A percentile compares a stretch with the other conserved stretches of the same genome.
Evolutionary conservation across 1,284 basidiomycete genomes (phyloP).

Genomic region (Moniliella sp.): DNA sequence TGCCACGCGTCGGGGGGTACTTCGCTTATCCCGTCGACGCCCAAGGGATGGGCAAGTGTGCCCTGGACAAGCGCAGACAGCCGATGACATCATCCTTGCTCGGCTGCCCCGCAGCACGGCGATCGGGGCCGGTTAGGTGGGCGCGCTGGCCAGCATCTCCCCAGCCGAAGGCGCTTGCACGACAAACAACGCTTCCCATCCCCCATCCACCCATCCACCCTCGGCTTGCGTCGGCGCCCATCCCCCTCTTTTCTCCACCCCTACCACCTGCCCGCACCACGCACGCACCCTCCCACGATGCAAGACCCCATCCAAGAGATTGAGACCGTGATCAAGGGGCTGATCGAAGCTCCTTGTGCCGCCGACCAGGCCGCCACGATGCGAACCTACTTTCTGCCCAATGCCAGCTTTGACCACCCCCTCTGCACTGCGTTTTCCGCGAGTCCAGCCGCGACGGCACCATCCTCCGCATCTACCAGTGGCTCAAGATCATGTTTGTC

Average conservation of each 20-base stretch:
- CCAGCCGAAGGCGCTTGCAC: no score
- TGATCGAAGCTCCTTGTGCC: conserved; percentile 20
- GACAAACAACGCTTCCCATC: no score
- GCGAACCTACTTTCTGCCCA: conserved; percentile 18
- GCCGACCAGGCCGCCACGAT: conserved; percentile 18
- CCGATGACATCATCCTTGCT: no score
- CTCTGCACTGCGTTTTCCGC: conserved; percentile 19
- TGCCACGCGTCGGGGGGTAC: no score
- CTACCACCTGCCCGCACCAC: background rate
- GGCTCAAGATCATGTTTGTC: conserved; percentile 18
- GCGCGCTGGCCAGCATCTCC: no score
- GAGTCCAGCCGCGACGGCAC: conserved; percentile 20
- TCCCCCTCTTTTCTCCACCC: background rate
- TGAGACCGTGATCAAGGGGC: conserved; percentile 18
- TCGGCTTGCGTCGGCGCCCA: background rate
- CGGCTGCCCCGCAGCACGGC: no score
- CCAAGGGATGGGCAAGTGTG: no score
- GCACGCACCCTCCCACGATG: conserved; percentile 10
- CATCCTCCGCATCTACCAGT: conserved; percentile 28
- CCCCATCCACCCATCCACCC: background rate
- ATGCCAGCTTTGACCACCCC: conserved; percentile 27
- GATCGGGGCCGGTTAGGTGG: no score
- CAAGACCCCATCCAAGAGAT: conserved; percentile 23
- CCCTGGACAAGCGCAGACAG: no score
- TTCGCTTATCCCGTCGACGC: no score